These are phyloP conservation scores for Candida chilensis DNA, from an alignment of 805 yeast species.

Conservation along the genomic window DNA sequence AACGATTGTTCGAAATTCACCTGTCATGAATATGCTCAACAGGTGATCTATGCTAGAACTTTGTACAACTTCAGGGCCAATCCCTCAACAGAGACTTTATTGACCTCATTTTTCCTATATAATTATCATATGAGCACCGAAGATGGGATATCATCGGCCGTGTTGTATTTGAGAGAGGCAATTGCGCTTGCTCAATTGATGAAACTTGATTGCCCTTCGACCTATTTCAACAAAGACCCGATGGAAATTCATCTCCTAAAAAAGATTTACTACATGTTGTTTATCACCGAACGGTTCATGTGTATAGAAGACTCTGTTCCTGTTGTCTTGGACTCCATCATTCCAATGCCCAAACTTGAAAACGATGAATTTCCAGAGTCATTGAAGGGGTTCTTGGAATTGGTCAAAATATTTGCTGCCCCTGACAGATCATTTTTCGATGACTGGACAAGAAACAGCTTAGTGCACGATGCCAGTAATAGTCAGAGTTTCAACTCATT, in stretches of 20 bases:
- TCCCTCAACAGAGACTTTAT: slow-evolving; percentile 16
- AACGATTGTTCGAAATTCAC: slow-evolving; percentile 7
- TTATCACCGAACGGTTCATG: slow-evolving; percentile 27
- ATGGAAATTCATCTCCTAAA: slow-evolving; percentile 25
- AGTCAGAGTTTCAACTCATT: background rate
- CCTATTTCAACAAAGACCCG: slow-evolving; percentile 13
- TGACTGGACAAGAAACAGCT: slow-evolving; percentile 4
- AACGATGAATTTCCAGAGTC: slow-evolving; percentile 24
- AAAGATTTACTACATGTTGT: slow-evolving; percentile 23
- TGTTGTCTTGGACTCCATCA: slow-evolving; percentile 22
- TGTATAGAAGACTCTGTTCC: slow-evolving; percentile 28
- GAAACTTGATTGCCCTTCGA: slow-evolving; percentile 18
- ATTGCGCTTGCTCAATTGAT: slow-evolving; percentile 24
- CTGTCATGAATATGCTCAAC: slow-evolving; percentile 11
- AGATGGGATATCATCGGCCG: slow-evolving; percentile 16
- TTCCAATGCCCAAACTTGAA: slow-evolving; percentile 22
- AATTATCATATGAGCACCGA: slow-evolving; percentile 20
- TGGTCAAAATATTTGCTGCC: slow-evolving; percentile 23
- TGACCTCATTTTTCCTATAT: slow-evolving; percentile 25
- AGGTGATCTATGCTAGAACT: slow-evolving; percentile 16
- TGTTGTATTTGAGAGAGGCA: slow-evolving; percentile 24
- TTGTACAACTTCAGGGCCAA: slow-evolving; percentile 14
- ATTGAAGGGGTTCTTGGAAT: slow-evolving; percentile 22
- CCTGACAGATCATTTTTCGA: slow-evolving; percentile 28
- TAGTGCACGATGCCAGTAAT: slow-evolving; percentile 2